phyloP scores from a whole-genome alignment of 306 rosid species.

The Quercus parvula region DNA sequence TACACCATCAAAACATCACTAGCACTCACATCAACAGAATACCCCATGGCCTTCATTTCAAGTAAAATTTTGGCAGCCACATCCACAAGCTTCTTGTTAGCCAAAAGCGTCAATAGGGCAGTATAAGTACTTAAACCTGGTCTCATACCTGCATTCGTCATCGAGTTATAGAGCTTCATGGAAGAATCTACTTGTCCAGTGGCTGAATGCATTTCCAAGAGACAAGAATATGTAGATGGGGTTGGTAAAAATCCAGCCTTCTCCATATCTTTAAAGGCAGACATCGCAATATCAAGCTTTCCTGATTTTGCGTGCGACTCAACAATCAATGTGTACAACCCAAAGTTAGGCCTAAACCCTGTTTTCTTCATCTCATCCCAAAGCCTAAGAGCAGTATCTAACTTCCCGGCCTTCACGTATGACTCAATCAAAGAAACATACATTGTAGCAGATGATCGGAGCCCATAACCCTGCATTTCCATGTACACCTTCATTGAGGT shows the following conservation, averaged over 20 bases:
- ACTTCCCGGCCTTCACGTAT: constrained; percentile 87
- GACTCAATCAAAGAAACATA: constrained; percentile 83
- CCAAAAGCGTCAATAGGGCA: constrained; percentile 66
- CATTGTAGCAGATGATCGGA: constrained; percentile 64
- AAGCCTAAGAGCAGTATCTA: constrained; percentile 74
- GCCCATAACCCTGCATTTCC: constrained; percentile 83
- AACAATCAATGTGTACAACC: constrained; percentile 80
- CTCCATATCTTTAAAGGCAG: constrained; percentile 88
- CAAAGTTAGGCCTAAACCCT: constrained; percentile 91
- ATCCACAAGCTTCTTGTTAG: constrained; percentile 81
- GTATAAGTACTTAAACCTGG: constrained; percentile 88
- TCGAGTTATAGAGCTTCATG: constrained; percentile 86
- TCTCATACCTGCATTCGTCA: constrained; percentile 87
- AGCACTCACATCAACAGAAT: constrained; percentile 86
- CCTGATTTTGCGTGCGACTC: constrained; percentile 94
- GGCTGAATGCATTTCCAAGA: constrained; percentile 91
- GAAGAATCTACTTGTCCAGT: constrained; percentile 86
- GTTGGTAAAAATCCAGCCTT: constrained; percentile 95
- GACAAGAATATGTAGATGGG: constrained; percentile 84
- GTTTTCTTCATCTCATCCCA: constrained; percentile 96
- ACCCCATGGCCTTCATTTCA: constrained; percentile 94
- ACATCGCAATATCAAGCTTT: constrained; percentile 85
- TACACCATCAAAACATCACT: constrained; percentile 94
- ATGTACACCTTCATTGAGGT: constrained; percentile 75
- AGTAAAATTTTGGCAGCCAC: constrained; percentile 80